phyloP scores from a whole-genome alignment of 495 filamentous ascomycete species.

The Aspergillus cristatus region DNA sequence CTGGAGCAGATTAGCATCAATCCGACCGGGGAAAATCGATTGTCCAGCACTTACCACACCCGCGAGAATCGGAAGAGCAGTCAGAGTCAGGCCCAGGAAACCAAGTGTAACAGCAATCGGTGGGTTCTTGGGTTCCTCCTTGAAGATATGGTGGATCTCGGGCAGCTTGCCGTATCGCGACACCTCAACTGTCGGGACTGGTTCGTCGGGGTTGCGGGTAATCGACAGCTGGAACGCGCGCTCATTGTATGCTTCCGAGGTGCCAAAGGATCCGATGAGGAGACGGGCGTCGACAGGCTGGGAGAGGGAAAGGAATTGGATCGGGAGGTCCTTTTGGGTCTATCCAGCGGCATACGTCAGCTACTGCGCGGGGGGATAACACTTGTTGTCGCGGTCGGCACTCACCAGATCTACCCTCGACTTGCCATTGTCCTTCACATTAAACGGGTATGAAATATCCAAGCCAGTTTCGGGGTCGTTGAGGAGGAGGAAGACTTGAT shows the following conservation, averaged over 20 bases:
- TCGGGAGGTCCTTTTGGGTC: conserved; percentile 83
- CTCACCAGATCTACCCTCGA: conserved; percentile 74
- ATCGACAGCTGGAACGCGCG: conserved; percentile 61
- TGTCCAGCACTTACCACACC: conserved; percentile 47
- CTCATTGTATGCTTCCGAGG: conserved; percentile 52
- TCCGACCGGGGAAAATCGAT: not conserved
- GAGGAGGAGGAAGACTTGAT: conserved; percentile 85
- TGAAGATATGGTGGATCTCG: conserved; percentile 92
- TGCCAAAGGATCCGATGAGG: conserved; percentile 80
- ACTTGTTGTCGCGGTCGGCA: conserved; percentile 5
- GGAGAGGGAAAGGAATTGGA: conserved; percentile 62
- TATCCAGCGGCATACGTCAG: conserved; percentile 31
- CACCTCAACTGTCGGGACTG: conserved; percentile 46
- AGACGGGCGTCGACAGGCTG: conserved; percentile 66
- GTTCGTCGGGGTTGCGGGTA: conserved; percentile 48
- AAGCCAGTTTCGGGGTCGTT: conserved; percentile 64
- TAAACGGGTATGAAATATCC: conserved; percentile 83
- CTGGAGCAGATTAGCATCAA: conserved; percentile 24
- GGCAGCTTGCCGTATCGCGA: conserved; percentile 71
- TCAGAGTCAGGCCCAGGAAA: conserved; percentile 63
- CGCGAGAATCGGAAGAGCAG: conserved; percentile 62
- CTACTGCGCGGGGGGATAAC: not conserved
- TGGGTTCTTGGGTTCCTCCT: conserved; percentile 64
- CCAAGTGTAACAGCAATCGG: conserved; percentile 72
- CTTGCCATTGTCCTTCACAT: conserved; percentile 79